phyloP scores from a whole-genome alignment of 1,139 yeast species.

The Fermentozyma sake region DNA sequence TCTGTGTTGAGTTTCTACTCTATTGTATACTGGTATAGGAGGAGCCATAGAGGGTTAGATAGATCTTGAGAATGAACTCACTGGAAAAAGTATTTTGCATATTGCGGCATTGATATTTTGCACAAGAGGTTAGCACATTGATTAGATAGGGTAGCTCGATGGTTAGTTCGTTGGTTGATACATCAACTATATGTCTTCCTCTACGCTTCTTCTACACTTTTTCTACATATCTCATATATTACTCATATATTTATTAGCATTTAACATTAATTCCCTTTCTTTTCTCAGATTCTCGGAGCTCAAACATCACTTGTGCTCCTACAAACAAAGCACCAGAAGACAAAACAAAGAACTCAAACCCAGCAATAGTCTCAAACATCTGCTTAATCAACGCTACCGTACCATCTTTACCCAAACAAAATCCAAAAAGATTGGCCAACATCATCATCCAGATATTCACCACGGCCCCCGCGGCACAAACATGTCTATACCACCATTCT shows the following conservation, averaged over 20 bases:
- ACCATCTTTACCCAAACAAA: constrained; percentile 89
- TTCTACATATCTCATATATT: background rate
- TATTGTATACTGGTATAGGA: constrained; percentile 39
- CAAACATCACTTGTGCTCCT: constrained; percentile 93
- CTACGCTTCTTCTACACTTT: too few relatives aligned
- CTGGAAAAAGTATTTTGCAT: background rate
- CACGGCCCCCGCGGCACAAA: constrained; percentile 86
- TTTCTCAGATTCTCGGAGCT: constrained; percentile 78
- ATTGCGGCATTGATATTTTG: background rate
- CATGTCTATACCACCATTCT: constrained; percentile 72
- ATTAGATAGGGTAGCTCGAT: too few relatives aligned
- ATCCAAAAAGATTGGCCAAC: constrained; percentile 92
- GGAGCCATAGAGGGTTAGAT: constrained; percentile 35
- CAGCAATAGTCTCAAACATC: constrained; percentile 67
- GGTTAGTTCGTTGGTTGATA: too few relatives aligned
- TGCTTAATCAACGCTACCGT: constrained; percentile 59
- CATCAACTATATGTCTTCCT: too few relatives aligned
- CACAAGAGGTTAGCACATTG: too few relatives aligned
- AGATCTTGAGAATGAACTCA: background rate
- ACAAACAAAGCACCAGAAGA: constrained; percentile 70
- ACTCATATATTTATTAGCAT: constrained; percentile 51
- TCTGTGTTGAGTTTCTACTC: constrained; percentile 23
- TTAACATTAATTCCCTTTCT: constrained; percentile 78
- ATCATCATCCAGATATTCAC: constrained; percentile 96
- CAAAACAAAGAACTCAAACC: constrained; percentile 59